Evolutionary conservation across 1,139 yeast genomes (phyloP).

Genomic region (Pichia sp.): DNA sequence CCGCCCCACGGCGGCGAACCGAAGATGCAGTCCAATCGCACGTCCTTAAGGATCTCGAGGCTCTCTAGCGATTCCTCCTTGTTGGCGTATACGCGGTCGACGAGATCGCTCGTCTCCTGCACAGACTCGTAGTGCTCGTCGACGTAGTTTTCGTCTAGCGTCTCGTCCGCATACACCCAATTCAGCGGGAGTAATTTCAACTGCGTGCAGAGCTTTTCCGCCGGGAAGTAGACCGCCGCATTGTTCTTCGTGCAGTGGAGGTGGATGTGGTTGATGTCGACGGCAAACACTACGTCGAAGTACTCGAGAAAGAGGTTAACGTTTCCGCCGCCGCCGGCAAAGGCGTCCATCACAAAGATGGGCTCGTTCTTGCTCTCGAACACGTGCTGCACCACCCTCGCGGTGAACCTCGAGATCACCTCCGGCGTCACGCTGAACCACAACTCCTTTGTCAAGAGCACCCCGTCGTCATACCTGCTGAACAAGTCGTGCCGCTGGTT

Average conservation of each 20-base stretch:
- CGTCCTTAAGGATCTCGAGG: conserved; percentile 18
- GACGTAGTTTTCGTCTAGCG: not conserved
- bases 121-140: conserved; percentile 22
- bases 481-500: conserved; percentile 55
- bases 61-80: conserved; percentile 21
- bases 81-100: conserved; percentile 23
- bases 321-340: conserved; percentile 97
- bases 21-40: conserved; percentile 62
- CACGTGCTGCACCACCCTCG: conserved; percentile 47
- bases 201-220: conserved; percentile 36
- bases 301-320: conserved; percentile 70
- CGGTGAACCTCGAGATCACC: conserved; percentile 57
- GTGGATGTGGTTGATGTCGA: conserved; percentile 62
- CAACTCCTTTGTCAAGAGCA: conserved; percentile 66
- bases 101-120: conserved; percentile 7
- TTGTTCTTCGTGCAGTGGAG: conserved; percentile 67
- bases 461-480: conserved; percentile 61
- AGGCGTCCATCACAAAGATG: conserved; percentile 53
- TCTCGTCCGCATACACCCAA: conserved; percentile 42
- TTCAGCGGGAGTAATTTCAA: conserved; percentile 51
- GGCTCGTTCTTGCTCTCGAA: conserved; percentile 36
- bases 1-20: conserved; percentile 99
- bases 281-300: conserved; percentile 57
- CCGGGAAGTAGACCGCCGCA: conserved; percentile 52
- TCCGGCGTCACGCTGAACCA: conserved; percentile 97